phyloP scores from a whole-genome alignment of 192 early-diverging fungal species.

The Backusella parvicylindrica region DNA sequence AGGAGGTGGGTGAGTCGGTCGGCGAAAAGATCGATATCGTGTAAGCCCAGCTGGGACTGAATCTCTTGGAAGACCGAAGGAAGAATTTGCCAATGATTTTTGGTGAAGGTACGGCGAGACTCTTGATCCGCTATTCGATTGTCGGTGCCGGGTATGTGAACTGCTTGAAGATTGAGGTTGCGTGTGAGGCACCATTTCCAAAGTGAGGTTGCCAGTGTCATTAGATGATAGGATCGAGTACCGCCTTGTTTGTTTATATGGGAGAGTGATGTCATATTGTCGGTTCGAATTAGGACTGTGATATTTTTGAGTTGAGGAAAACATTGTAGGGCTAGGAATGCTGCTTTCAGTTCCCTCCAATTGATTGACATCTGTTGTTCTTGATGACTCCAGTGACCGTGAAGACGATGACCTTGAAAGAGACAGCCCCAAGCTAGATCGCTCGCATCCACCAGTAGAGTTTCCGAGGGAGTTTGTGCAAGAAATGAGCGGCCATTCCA shows the following conservation, averaged over 20 bases:
- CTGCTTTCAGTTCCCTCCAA: slow-evolving; percentile 29
- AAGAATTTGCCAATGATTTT: slow-evolving; percentile 6
- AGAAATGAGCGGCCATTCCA: neutral
- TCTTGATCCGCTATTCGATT: neutral
- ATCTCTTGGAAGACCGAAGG: neutral
- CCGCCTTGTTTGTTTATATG: slow-evolving; percentile 20
- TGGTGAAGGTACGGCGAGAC: neutral
- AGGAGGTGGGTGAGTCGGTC: slow-evolving; percentile 1
- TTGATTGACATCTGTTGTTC: slow-evolving; percentile 25
- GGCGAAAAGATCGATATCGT: slow-evolving; percentile 14
- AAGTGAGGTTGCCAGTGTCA: slow-evolving; percentile 13
- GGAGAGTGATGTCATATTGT: slow-evolving; percentile 3
- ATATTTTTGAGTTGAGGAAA: neutral
- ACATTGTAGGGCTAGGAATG: neutral
- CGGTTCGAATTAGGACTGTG: neutral
- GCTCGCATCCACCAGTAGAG: neutral
- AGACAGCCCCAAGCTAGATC: neutral
- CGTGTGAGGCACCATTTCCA: neutral
- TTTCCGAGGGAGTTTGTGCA: neutral
- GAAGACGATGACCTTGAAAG: neutral
- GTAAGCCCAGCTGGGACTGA: neutral
- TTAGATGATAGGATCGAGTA: slow-evolving; percentile 15
- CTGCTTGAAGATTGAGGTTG: neutral
- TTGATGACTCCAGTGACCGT: slow-evolving; percentile 9
- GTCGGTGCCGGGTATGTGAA: neutral